Base-by-base conservation (phyloP, 352 stramenopile genomes). In the Globisporangium nagaii region DNA sequence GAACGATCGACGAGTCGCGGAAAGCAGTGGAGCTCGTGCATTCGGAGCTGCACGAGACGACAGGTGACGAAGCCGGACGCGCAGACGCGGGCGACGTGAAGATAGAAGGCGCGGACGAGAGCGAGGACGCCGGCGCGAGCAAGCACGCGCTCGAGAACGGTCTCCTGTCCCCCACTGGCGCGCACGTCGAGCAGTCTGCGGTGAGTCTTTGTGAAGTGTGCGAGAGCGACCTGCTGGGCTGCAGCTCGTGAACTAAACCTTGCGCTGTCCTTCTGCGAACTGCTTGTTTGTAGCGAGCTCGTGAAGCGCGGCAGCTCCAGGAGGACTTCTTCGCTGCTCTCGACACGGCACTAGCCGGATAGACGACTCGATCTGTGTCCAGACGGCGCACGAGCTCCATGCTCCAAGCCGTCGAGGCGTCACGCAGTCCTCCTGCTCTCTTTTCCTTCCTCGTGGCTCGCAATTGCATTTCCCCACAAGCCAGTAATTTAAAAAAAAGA, bases 1-100 rank as follows among this genome's bases (percentile, higher is more conserved):
- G 73, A 56, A 85, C 74, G 9, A 89, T 91, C 35, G 80, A 91
- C 42, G 76, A 82, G 22, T 76, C 80, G 3, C 65, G 80, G 15
- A 71, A 68, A 61, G 71, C 64, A 0, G 80, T 91, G 17, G 80
- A 89, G 40, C 68, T 67, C 13, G 72, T 74, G 50, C 78, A 91
- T 56, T 64, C 63, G 27, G 60, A 89, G 22, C 63, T 91, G 49
- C 74, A 88, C 47, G 68, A 81, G 35, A 62, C 69, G 10, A 54
- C 56, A 2, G 41, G 22, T 17, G 79, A 88, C 22, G 79, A 87
- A 10, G 50, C 55, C 19, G 20, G 15, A 43, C 61, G 58, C 24
- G 41, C 62, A 31, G 39, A 72, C 41, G 39, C 50, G 8, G 58
- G 20, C 9, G 70, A 85, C 55, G 59, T 56, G 17, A 60, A 58